These are phyloP conservation scores for Didymella lethalis DNA, from an alignment of 2,329 filamentous ascomycete species.

Conservation along the genomic window DNA sequence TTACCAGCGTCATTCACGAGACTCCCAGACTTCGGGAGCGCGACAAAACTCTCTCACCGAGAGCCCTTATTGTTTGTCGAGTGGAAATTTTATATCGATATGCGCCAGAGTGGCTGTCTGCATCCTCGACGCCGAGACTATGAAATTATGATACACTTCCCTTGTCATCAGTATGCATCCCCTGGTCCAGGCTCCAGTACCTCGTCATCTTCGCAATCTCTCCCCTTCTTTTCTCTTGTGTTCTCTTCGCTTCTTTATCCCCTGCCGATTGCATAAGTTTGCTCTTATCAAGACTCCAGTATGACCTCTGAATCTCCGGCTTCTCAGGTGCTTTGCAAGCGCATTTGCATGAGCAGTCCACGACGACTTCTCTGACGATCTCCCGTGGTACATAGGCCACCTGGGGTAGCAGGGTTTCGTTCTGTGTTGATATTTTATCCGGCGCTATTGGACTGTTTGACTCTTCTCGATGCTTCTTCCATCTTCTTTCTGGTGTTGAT, in stretches of 20 bases:
- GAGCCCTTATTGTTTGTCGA: background rate
- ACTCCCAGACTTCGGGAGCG: no score
- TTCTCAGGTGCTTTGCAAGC: background rate
- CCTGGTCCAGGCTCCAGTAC: constrained; percentile 1
- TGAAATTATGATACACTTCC: background rate
- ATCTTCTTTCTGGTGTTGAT: background rate
- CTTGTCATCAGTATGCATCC: background rate
- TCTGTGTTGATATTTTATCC: background rate
- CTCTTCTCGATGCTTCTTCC: background rate
- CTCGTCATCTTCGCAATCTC: background rate
- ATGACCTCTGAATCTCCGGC: background rate
- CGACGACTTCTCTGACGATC: background rate
- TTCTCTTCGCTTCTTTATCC: background rate
- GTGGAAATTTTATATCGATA: background rate
- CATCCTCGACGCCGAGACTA: background rate
- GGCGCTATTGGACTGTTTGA: background rate
- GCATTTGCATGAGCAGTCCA: background rate
- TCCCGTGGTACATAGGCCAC: background rate
- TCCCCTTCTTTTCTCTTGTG: background rate
- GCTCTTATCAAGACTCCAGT: background rate
- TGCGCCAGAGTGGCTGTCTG: background rate
- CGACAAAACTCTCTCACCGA: no score
- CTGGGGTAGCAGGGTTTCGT: background rate
- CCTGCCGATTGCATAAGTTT: background rate
- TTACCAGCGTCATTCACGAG: no score